Conservation (phyloP, 2,329 filamentous ascomycete species). For the Epichloe bromicola region DNA sequence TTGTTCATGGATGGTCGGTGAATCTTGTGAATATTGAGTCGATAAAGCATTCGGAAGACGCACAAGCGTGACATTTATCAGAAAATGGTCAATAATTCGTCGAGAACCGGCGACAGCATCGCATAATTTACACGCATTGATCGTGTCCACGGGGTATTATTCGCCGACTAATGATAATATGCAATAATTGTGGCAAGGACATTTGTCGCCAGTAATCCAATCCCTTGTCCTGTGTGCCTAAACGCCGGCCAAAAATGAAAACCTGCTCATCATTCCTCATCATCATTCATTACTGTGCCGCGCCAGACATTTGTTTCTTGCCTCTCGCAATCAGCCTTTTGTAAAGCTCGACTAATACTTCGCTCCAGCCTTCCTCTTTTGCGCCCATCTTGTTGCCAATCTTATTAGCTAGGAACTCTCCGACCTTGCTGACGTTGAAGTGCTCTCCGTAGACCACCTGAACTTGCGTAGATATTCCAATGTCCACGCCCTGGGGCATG, state of each 20-base stretch:
- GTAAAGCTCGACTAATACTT: constrained; percentile 41
- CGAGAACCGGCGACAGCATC: neutral
- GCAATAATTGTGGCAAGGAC: neutral
- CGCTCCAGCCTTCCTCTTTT: constrained; percentile 35
- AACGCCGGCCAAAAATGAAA: constrained; percentile 6
- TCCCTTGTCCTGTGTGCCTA: neutral
- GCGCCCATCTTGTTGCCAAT: constrained; percentile 30
- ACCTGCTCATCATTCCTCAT: constrained; percentile 6
- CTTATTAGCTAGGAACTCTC: constrained; percentile 50
- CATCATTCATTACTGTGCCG: constrained; percentile 17
- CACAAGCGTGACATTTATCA: neutral
- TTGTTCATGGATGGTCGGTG: no score
- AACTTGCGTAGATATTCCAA: constrained; percentile 41
- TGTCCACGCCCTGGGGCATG: constrained; percentile 36
- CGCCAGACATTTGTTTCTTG: constrained; percentile 26
- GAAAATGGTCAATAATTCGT: no score
- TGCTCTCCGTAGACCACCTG: constrained; percentile 64
- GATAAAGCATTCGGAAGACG: no score
- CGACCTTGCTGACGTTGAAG: constrained; percentile 63
- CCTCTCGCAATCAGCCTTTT: constrained; percentile 42
- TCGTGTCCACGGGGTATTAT: neutral
- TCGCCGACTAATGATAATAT: neutral
- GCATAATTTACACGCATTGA: neutral
- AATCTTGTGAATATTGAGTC: no score
- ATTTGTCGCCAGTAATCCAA: neutral